Base-by-base conservation (phyloP, 1,284 basidiomycete species). In the Fistulina hepatica region DNA sequence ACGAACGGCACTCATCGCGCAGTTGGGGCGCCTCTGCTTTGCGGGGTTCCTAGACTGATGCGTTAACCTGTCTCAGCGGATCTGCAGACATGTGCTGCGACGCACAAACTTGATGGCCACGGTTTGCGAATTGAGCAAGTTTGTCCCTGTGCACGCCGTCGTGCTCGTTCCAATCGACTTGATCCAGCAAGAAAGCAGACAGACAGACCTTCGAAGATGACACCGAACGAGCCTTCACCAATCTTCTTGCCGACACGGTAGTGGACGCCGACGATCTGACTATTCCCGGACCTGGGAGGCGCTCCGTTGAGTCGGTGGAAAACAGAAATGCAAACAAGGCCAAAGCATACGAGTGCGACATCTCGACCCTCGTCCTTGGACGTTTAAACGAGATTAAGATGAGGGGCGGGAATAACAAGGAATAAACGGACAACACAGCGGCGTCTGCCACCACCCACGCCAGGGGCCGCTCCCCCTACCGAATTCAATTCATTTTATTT, bases 21-120 rank as follows among this genome's bases (percentile, higher is more conserved):
- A 97, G 71, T 59, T 97, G 93, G 26, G 93, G 93, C 8, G 92
- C 92, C 61, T 97, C 92, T 21, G 89, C 90, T 64, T 97, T 97
- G 51, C 91, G 70, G 11, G 91, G 91, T 75, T 95, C 89, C 88
- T 92, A 56, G 22, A 45, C n/a, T n/a, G 33, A 34, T 19, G n/a
- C n/a, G 22, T n/a, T 26, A 34, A 16, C 40, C 34, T 30, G 33
- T 30, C 7, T n/a, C 22, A 21, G 23, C 16, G 19, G 17, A 34
- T 28, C 17, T 17, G 6, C 10, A 27, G 12, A 15, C 6, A 13
- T 31, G 8, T 8, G 33, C n/a, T n/a, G 25, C 26, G 40, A 76
- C 86, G 60, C 56, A 92, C 91, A 72, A 97, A 97, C 69, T 97
- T 97, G 77, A 97, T 95, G 44, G 92, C 92, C 38, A 95, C 90